Base-by-base conservation (phyloP, 148 eudicot genomes). In the Rhododendron molle region DNA sequence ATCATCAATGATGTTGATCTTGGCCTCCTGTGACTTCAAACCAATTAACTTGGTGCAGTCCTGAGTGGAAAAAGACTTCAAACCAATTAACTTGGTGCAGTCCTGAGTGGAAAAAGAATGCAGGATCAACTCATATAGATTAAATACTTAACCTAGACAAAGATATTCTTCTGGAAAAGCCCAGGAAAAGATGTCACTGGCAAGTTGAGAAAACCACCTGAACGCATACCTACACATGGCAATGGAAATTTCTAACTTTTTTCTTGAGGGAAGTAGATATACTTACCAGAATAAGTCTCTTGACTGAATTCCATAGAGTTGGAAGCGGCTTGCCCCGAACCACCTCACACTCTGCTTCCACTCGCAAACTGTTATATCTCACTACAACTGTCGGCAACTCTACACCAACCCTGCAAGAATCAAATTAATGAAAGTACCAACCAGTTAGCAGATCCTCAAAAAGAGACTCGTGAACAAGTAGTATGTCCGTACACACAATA, bases 311-410 rank as follows among this genome's bases (percentile, higher is more conserved):
- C 98, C 98, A 96, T 14, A 96, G 92, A 47, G 99, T 92, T 1
- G 99, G 99, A 52, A 96, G 95, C 49, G 98, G 96, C 91, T 95
- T 96, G n/a, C 96, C 98, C 76, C 90, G 88, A 73, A 94, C 94
- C 3, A 96, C 93, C 83, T 91, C 91, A 87, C 95, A 93, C 85
- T 91, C 89, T 11, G 93, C 97, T 81, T 93, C 94, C 80, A 96
- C 92, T 49, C 52, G 62, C 56, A 96, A 89, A 88, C 91, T 91
- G 15, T 83, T 82, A 72, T 92, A 96, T 87, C 94, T 92, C 80
- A 95, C 95, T 83, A 92, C 92, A 60, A 96, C 92, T 3, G 92
- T 85, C 9, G 99, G 98, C 78, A 93, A 86, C 40, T 94, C 83
- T 72, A 95, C 85, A 54, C 95, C 98, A 93, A 92, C 94, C 87